Evolutionary conservation across 1,284 basidiomycete species (phyloP).

Genomic region (Hymenochaete sp.): DNA sequence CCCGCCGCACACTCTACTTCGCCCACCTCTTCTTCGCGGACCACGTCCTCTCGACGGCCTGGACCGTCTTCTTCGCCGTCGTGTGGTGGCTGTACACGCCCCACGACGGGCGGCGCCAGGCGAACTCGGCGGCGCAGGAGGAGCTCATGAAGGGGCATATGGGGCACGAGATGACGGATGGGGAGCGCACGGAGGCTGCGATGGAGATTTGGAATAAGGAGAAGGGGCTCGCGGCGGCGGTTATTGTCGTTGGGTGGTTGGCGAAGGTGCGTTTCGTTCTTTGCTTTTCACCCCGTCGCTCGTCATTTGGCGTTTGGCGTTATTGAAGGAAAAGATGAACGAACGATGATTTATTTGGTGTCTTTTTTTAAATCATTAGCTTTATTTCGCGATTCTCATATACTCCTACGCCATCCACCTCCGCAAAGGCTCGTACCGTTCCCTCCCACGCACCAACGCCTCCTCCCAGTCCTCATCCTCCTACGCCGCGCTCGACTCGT

Average conservation of each 20-base stretch:
- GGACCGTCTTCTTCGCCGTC: conserved; percentile 86
- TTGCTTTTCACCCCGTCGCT: neutral
- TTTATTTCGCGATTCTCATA: conserved; percentile 86
- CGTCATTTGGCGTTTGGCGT: too few species aligned
- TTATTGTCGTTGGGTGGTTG: conserved; percentile 80
- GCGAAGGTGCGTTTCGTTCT: conserved; percentile 60
- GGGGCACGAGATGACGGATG: conserved; percentile 47
- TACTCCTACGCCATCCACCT: conserved; percentile 95
- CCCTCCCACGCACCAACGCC: conserved; percentile 51
- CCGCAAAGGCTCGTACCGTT: conserved; percentile 83
- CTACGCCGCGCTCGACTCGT: conserved; percentile 27
- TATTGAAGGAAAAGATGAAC: too few species aligned
- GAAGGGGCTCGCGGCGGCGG: conserved; percentile 70
- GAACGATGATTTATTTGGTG: neutral
- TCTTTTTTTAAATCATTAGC: conserved; percentile 38
- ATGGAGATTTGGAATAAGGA: conserved; percentile 84
- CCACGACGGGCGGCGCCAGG: conserved; percentile 77
- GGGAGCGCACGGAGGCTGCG: conserved; percentile 61
- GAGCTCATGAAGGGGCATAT: conserved; percentile 61
- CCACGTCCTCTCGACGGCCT: conserved; percentile 86
- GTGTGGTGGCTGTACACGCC: conserved; percentile 87
- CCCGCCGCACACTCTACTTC: conserved; percentile 78
- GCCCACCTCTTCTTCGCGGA: conserved; percentile 90
- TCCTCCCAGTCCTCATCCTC: conserved; percentile 23
- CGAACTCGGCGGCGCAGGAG: conserved; percentile 81